Percentiles rank a stretch among this genome's conserved stretches.
These are phyloP conservation scores for Zygnema circumcarinatum DNA, from an alignment of 139 green algal species.

Conservation along the genomic window DNA sequence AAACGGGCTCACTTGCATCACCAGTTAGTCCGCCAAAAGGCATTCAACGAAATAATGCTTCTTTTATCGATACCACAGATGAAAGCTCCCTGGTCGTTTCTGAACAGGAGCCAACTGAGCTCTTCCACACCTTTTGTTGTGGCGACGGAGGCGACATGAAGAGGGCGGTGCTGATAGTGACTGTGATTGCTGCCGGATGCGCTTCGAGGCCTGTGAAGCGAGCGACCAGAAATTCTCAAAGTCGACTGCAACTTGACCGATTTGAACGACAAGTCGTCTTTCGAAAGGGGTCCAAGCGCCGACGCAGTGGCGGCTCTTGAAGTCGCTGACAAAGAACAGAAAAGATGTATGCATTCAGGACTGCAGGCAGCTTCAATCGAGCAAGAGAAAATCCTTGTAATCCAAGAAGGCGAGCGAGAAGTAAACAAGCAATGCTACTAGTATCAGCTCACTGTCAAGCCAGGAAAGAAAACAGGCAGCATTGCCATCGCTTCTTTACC, in stretches of 20 bases:
- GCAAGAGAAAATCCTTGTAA: no score
- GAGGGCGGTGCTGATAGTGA: neutral
- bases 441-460: neutral
- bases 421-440: neutral
- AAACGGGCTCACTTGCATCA: neutral
- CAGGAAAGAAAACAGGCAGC: neutral
- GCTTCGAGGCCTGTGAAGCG: neutral
- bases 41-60: neutral
- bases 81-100: neutral
- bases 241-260: neutral
- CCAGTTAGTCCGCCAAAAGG: neutral
- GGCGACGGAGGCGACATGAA: neutral
- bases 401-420: no score
- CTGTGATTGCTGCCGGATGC: neutral
- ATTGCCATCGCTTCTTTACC: neutral
- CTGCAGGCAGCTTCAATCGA: no score
- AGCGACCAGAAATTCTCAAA: neutral
- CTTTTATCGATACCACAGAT: neutral
- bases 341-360: neutral
- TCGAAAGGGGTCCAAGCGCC: neutral
- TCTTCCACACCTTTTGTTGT: neutral
- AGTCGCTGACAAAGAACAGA: neutral
- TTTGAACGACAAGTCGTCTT: neutral
- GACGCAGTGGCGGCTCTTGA: neutral
- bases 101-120: neutral